A percentile compares a stretch with the other conserved stretches of the same genome.
Conservation (phyloP, 2,329 filamentous ascomycete species). For the Calonectria naviculata region DNA sequence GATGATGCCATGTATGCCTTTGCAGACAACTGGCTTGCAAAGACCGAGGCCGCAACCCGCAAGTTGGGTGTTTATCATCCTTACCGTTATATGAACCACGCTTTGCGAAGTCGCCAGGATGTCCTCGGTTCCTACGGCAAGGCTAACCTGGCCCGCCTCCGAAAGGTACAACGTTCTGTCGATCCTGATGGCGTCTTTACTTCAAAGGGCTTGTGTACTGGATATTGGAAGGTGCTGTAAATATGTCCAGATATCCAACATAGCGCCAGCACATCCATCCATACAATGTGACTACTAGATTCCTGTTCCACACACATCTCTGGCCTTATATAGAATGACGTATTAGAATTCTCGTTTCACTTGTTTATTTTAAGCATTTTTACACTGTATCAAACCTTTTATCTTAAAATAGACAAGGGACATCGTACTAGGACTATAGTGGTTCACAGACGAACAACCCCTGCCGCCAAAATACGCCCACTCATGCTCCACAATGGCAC, state of each 20-base stretch:
- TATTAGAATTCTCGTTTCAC: too few relatives aligned
- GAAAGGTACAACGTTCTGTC: background rate
- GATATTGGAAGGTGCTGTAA: background rate
- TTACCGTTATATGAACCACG: background rate
- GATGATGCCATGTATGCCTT: background rate
- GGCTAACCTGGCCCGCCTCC: background rate
- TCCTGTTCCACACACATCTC: too few relatives aligned
- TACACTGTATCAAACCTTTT: too few relatives aligned
- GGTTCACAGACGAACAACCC: too few relatives aligned
- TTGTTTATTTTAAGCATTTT: too few relatives aligned
- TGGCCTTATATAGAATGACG: too few relatives aligned
- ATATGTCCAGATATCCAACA: background rate
- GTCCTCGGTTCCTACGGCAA: background rate
- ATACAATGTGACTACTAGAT: too few relatives aligned
- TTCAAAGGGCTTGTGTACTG: background rate
- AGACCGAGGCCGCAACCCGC: background rate
- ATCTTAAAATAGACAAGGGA: too few relatives aligned
- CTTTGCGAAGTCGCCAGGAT: background rate
- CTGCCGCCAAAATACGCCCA: too few relatives aligned
- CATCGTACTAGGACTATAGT: too few relatives aligned
- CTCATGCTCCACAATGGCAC: too few relatives aligned
- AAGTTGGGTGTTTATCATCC: background rate
- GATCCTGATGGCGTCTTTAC: background rate
- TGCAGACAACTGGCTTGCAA: background rate
- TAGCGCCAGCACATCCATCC: too few relatives aligned